Base-by-base conservation (phyloP, 192 early-diverging fungal genomes). In the Chytriomyces confervae region DNA sequence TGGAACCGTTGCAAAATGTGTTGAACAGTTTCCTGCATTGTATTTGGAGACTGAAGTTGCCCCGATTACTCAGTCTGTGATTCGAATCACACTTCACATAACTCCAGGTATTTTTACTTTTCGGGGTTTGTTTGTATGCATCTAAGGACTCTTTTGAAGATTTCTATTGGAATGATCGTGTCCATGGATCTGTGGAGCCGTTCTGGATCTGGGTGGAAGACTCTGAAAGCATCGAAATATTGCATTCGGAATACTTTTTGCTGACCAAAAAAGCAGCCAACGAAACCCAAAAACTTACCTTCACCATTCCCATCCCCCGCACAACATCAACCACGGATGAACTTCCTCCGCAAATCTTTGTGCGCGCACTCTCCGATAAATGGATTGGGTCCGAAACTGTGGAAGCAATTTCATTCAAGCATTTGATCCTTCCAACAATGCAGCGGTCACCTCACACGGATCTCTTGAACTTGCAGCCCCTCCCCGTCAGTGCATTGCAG, bases 151-250 rank as follows among this genome's bases (percentile, higher is more conserved):
- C 27, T 24, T 70, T 18, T 64, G 7, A 62, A 77, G 95, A 95
- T 76, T 99, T 98, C 84, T 86, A 92, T 6, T 99, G 97, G 97
- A 95, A 91, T 78, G 97, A 98, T 49, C 87, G 89, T n/a, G 87
- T 95, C 49, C 98, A 99, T 72, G 98, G 97, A 49, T 85, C 82
- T 18, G 90, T 89, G 23, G 96, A 98, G 79, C 92, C 95, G 1
- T 99, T 94, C 88, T 98, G 94, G 93, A 93, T 99, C 51, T 98
- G 94, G 94, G 95, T 97, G 6, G 94, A 97, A 75, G 98, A 98
- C 73, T 85, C 87, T 4, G 93, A 96, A 78, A 90, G 94, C 82
- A 88, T 88, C 0, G 95, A 97, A 53, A 94, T 99, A 57, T 89
- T 96, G 75, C 94, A 99, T 79, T 92, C 93, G 0, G 98, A 99